phyloP scores from a whole-genome alignment of 2,329 filamentous ascomycete species.

The Neonectria ditissima region DNA sequence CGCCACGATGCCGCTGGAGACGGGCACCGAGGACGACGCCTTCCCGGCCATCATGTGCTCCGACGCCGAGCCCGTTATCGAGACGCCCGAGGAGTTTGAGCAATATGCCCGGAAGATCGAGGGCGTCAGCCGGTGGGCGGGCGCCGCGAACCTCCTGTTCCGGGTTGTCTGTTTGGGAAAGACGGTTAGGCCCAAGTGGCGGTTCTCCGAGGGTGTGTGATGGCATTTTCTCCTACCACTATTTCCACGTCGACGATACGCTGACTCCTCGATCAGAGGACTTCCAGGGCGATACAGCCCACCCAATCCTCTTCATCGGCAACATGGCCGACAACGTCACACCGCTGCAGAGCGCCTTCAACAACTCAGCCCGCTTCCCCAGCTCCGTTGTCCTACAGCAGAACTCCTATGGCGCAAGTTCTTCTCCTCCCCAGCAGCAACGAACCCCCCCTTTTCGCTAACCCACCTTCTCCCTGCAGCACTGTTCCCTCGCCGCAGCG shows the following conservation, averaged over 20 bases:
- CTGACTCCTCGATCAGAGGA: constrained; percentile 38
- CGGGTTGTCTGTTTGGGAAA: constrained; percentile 55
- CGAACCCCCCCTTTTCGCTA: background rate
- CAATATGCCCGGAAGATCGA: constrained; percentile 49
- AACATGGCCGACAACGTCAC: constrained; percentile 62
- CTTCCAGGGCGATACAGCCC: constrained; percentile 51
- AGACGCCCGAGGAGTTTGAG: constrained; percentile 51
- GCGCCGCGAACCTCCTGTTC: constrained; percentile 57
- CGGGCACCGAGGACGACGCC: constrained; percentile 50
- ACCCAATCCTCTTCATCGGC: constrained; percentile 60
- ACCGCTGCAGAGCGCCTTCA: constrained; percentile 58
- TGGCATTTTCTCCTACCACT: no score
- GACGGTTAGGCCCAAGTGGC: constrained; percentile 53
- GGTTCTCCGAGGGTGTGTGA: constrained; percentile 49
- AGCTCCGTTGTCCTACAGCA: constrained; percentile 61
- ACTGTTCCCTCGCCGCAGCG: constrained; percentile 60
- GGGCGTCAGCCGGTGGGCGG: constrained; percentile 55
- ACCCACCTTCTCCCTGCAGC: constrained; percentile 48
- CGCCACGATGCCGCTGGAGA: constrained; percentile 43
- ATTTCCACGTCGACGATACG: no score
- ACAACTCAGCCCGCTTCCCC: constrained; percentile 58
- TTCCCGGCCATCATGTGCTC: constrained; percentile 61
- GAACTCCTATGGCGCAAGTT: constrained; percentile 63
- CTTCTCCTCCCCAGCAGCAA: background rate
- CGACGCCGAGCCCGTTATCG: constrained; percentile 50